Evolutionary conservation across 129 eudicot species (phyloP), one percentile per base, ranked within the genome.

Genomic region (Heracleum sosnowskyi): DNA sequence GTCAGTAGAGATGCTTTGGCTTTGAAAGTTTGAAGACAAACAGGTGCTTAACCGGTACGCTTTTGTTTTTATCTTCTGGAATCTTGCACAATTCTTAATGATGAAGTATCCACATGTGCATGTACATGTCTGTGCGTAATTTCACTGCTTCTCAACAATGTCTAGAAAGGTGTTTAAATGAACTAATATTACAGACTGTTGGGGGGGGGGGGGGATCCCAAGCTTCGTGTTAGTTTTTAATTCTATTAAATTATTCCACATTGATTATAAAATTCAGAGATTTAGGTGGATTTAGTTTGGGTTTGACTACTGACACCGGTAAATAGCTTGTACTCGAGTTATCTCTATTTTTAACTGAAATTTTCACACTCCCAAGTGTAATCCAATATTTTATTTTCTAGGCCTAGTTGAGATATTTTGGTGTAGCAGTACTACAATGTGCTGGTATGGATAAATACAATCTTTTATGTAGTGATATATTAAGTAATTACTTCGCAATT

Each of bases 31-130:
- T 93, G 96, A 91, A 93, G 96, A 87, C 90, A 83, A 93, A 93
- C 98, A 93, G 98, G 98, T 93, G 98, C 98, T 93, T 89, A 89
- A 87, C 91, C 66, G 98, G 98, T 93, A 93, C 81, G 97, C 98
- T 89, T 89, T 90, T 88, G 89, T 86, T 84, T 79, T 87, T 40
- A 69, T 9, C n/a, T 39, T 73, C 40, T 73, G 49, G 37, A 73
- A 39, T 71, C 47, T 39, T 42, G 60, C 36, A 42, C 49, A 42
- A 26, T 11, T 26, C 31, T 26, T 44, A 5, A 49, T 42, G 57
- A 24, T 40, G 33, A 39, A 28, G 45, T 42, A 45, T 73, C 57
- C 55, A 73, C 57, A 73, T 73, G 60, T 44, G 77, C 7, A 73
- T 73, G 26, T 44, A 3, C 28, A 26, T 40, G 36, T 73, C 9